Evolutionary conservation across 1,139 yeast genomes (phyloP).

Genomic region (Martiniozyma asiatica): DNA sequence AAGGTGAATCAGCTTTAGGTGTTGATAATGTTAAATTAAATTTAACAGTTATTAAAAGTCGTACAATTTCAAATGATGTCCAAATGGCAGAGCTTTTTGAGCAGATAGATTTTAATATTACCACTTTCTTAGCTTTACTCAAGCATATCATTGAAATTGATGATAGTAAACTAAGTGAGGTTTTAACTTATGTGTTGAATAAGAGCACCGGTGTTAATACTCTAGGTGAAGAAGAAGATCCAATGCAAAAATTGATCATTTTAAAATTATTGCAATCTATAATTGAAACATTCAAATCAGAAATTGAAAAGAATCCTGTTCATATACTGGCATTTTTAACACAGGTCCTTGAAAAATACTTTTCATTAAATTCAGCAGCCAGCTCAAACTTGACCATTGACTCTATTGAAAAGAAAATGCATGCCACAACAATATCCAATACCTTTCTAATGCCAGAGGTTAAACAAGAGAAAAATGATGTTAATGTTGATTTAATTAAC

Average conservation of each 20-base stretch:
- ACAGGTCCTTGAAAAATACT: conserved; percentile 5
- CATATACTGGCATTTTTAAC: conserved; percentile 7
- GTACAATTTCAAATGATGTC: conserved; percentile 9
- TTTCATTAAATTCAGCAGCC: too few relatives aligned
- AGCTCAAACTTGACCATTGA: too few relatives aligned
- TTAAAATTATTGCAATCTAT: conserved; percentile 54
- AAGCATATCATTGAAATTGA: conserved; percentile 38
- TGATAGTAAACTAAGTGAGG: conserved; percentile 31
- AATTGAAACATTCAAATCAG: conserved; percentile 48
- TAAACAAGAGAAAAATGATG: too few relatives aligned
- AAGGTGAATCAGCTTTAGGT: conserved; percentile 37
- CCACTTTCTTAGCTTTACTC: conserved; percentile 27
- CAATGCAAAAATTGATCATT: conserved; percentile 47
- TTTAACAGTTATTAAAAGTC: conserved; percentile 36
- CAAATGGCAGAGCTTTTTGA: conserved; percentile 20
- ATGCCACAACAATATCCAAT: too few relatives aligned
- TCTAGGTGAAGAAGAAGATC: conserved; percentile 47
- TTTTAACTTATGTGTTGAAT: conserved; percentile 39
- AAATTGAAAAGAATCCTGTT: conserved; percentile 47
- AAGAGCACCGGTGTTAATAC: conserved; percentile 21
- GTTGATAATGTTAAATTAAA: conserved; percentile 38
- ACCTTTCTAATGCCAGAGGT: too few relatives aligned
- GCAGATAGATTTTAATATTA: conserved; percentile 41
- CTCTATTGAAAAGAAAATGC: neutral
- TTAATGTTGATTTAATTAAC: conserved; percentile 25